Evolutionary conservation across 2,329 filamentous ascomycete genomes (phyloP).

Genomic region (Pestalotiopsis sp.): DNA sequence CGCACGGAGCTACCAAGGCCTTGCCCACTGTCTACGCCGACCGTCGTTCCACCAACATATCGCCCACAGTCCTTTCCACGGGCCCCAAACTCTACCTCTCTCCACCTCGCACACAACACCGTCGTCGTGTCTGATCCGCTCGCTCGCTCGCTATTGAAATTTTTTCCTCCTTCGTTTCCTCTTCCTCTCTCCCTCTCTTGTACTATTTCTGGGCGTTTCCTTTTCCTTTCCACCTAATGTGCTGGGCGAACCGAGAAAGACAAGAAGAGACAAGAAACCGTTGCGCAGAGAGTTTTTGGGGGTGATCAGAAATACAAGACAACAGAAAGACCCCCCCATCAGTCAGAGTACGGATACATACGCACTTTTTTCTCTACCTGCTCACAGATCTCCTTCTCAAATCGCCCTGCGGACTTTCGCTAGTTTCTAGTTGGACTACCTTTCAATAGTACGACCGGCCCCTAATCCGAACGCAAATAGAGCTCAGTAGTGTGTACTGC

Average conservation of each 20-base stretch:
- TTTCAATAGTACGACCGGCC: conserved; percentile 9
- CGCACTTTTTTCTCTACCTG: no score
- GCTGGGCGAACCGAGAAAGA: neutral
- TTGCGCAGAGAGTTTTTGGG: neutral
- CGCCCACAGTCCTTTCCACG: conserved; percentile 6
- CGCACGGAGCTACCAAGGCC: neutral
- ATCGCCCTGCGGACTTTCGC: conserved; percentile 2
- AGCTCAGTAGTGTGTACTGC: conserved; percentile 8
- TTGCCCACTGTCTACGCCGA: neutral
- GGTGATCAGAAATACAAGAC: neutral
- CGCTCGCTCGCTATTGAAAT: conserved; percentile 7
- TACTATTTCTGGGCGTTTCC: neutral
- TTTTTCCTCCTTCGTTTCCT: conserved; percentile 1
- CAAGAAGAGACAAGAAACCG: neutral
- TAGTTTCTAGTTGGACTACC: conserved; percentile 9
- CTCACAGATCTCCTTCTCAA: neutral
- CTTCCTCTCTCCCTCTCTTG: neutral
- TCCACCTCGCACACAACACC: conserved; percentile 1
- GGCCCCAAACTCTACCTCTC: conserved; percentile 6
- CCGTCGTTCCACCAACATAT: conserved; percentile 9
- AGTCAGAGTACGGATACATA: neutral
- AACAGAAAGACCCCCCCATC: neutral
- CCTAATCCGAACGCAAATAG: conserved; percentile 12
- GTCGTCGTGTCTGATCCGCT: neutral
- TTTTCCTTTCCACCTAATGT: neutral